These are phyloP conservation scores for Cladorrhinum sp. DNA, from an alignment of 2,329 filamentous ascomycete species.

Conservation along the genomic window DNA sequence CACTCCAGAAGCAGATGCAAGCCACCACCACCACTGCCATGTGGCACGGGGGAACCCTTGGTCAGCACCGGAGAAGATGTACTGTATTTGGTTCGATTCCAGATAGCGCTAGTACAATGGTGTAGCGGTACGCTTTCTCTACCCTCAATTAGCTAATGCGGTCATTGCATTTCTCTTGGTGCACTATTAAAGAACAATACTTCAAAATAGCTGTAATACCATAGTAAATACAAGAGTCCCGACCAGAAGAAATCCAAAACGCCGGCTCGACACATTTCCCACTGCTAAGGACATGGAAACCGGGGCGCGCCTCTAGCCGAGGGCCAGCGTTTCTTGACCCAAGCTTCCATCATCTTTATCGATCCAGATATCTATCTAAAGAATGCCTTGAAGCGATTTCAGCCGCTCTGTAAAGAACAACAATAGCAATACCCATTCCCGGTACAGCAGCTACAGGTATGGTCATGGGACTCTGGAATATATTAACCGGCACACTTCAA, in stretches of 20 bases:
- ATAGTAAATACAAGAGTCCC: too few species aligned
- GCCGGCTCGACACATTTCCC: not conserved
- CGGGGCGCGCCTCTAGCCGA: not conserved
- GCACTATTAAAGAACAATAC: not conserved
- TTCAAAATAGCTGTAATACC: too few species aligned
- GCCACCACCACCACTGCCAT: constrained; percentile 1
- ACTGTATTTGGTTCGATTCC: too few species aligned
- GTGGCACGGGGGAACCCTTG: not conserved
- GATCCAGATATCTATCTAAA: not conserved
- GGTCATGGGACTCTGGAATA: constrained; percentile 21
- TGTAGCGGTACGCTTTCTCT: too few species aligned
- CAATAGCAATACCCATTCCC: not conserved
- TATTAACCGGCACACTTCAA: constrained; percentile 23
- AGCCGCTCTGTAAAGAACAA: not conserved
- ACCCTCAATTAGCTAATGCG: too few species aligned
- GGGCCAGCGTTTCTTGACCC: not conserved
- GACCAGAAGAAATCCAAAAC: not conserved
- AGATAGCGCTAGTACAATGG: too few species aligned
- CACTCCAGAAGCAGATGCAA: constrained; percentile 9
- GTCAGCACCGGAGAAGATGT: too few species aligned
- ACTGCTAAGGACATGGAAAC: not conserved
- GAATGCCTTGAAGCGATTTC: not conserved
- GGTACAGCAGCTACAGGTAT: not conserved
- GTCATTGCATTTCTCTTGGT: too few species aligned
- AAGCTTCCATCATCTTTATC: not conserved